Percentiles rank a stretch among this genome's conserved stretches.
Conservation (phyloP, 208 protist genomes). For the Leishmania gerbilli region DNA sequence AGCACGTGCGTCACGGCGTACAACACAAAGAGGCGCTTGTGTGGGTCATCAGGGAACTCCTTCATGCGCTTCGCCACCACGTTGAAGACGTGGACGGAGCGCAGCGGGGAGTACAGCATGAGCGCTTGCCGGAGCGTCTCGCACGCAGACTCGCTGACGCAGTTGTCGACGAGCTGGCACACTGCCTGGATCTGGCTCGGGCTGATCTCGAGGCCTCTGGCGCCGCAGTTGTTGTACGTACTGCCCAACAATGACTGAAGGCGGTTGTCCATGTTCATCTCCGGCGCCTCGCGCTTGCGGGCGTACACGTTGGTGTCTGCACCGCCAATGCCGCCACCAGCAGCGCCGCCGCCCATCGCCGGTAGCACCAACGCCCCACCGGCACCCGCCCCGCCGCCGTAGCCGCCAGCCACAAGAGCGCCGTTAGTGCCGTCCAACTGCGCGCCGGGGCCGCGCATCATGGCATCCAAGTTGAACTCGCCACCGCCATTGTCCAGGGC, state of each 20-base stretch:
- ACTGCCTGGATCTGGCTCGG: slow-evolving; percentile 75
- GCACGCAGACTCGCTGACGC: slow-evolving; percentile 57
- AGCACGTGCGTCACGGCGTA: slow-evolving; percentile 80
- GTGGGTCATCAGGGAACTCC: slow-evolving; percentile 76
- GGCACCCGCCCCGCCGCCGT: slow-evolving; percentile 23
- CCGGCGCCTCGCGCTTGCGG: slow-evolving; percentile 54
- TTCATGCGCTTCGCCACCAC: slow-evolving; percentile 82
- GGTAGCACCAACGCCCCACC: slow-evolving; percentile 45
- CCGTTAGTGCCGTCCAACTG: slow-evolving; percentile 32
- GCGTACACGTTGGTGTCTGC: slow-evolving; percentile 38
- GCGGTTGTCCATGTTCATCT: slow-evolving; percentile 67
- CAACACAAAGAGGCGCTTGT: slow-evolving; percentile 79
- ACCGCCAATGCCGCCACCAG: slow-evolving; percentile 19
- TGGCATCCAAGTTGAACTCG: slow-evolving; percentile 44
- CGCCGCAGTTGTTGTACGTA: slow-evolving; percentile 80
- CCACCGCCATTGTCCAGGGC: slow-evolving; percentile 3
- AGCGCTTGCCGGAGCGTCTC: slow-evolving; percentile 63
- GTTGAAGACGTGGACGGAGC: slow-evolving; percentile 76
- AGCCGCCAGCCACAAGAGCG: slow-evolving; percentile 41
- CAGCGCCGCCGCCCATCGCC: slow-evolving; percentile 53
- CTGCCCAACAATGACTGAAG: slow-evolving; percentile 68
- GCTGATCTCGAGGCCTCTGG: slow-evolving; percentile 55
- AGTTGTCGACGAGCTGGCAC: slow-evolving; percentile 69
- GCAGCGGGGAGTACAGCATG: slow-evolving; percentile 61
- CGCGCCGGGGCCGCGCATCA: slow-evolving; percentile 42